Evolutionary conservation across 2,329 filamentous ascomycete species (phyloP).

Genomic region (Clonostachys chloroleuca): DNA sequence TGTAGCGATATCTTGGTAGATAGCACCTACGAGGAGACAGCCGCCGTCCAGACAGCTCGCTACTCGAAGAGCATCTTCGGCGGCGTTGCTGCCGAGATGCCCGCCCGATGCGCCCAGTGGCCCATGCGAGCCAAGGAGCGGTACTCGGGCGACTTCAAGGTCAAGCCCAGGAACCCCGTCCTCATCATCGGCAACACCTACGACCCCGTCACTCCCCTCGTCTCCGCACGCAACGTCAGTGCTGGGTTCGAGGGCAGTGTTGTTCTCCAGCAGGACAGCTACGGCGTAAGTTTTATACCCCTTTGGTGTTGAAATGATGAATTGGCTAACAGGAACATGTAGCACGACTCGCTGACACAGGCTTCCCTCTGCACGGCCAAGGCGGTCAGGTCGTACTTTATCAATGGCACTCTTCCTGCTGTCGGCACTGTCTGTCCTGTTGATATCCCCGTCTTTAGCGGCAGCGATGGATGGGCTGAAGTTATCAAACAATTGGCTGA

Average conservation of each 20-base stretch:
- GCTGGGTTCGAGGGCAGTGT: constrained; percentile 28
- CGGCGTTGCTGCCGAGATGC: background rate
- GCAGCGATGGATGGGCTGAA: constrained; percentile 7
- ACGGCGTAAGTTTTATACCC: constrained; percentile 25
- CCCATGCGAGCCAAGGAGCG: constrained; percentile 5
- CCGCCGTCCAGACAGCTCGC: constrained; percentile 1
- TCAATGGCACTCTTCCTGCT: constrained; percentile 7
- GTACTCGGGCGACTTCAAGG: constrained; percentile 11
- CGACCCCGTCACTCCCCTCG: constrained; percentile 36
- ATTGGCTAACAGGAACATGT: background rate
- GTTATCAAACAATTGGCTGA: constrained; percentile 1
- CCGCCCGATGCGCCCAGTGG: constrained; percentile 2
- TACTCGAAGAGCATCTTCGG: background rate
- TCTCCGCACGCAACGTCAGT: constrained; percentile 28
- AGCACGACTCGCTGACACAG: background rate
- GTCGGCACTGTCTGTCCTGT: constrained; percentile 7
- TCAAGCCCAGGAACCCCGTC: constrained; percentile 25
- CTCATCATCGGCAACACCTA: constrained; percentile 28
- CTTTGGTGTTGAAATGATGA: background rate
- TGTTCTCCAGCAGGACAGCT: constrained; percentile 36
- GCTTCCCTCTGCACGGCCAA: constrained; percentile 7
- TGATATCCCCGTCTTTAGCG: constrained; percentile 5
- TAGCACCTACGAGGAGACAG: background rate
- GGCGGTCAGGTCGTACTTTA: constrained; percentile 8
- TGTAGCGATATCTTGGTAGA: constrained; percentile 7